phyloP scores from a whole-genome alignment of 352 stramenopile genomes.

The Phytophthora constricta region DNA sequence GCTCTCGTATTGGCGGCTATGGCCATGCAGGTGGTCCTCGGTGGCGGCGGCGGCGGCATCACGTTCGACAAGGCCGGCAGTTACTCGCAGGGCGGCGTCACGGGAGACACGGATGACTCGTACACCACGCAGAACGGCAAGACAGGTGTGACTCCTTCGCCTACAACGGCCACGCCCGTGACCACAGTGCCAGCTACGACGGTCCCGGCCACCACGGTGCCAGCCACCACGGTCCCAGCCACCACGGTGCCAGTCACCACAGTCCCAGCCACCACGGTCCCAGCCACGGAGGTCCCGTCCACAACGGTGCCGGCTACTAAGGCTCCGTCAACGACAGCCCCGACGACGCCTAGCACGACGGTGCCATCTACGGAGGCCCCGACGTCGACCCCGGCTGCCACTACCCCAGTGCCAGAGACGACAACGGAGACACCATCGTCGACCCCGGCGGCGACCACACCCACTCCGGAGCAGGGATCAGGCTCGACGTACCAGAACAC shows the following conservation, averaged over 20 bases:
- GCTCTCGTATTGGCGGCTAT: conserved; percentile 40
- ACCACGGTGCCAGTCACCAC: too few species aligned
- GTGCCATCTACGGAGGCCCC: too few species aligned
- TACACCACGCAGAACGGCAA: conserved; percentile 28
- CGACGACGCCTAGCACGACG: too few species aligned
- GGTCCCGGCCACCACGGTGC: conserved; percentile 15
- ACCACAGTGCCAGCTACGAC: conserved; percentile 20
- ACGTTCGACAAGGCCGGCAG: conserved; percentile 31
- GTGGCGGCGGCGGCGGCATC: conserved; percentile 36
- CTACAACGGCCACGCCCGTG: conserved; percentile 7
- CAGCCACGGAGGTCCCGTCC: conserved; percentile 6
- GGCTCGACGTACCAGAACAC: too few species aligned
- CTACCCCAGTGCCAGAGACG: conserved; percentile 11
- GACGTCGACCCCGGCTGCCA: conserved; percentile 16
- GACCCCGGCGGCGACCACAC: conserved; percentile 5
- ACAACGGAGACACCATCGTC: not conserved
- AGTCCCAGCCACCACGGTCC: conserved; percentile 25
- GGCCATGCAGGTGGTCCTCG: conserved; percentile 47
- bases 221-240: conserved; percentile 3
- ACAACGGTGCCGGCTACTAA: too few species aligned
- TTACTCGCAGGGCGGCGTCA: conserved; percentile 16
- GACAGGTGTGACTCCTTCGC: conserved; percentile 18
- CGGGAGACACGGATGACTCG: conserved; percentile 8
- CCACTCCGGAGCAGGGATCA: not conserved
- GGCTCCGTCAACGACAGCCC: conserved; percentile 1